Evolutionary conservation across 2,329 filamentous ascomycete species (phyloP), one percentile per base, ranked within the genome.

Genomic region (Xylariaceae sp.): DNA sequence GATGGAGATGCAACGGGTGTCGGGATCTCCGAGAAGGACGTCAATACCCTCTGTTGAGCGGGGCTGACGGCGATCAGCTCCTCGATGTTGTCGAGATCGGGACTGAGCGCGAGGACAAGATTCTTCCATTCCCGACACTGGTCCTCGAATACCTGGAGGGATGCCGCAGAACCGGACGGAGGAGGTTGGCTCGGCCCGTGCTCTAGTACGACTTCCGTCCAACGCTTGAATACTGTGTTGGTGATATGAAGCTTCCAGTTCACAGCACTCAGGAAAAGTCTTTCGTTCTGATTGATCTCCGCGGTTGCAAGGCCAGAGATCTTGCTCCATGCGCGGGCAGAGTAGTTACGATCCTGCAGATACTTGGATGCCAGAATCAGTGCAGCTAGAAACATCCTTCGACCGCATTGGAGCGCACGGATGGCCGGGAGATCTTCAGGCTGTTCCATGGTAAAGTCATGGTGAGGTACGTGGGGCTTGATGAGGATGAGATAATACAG

Each of bases 341-440:
- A 97, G 66, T 94, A 98, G 67, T 97, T 98, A 52, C 90, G 83
- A 61, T 98, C 92, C 65, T 98, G 92, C 32, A 98, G 71, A 61
- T 97, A 98, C 69, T 98, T 98, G 24, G 92, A 97, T 2, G 92
- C 92, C 40, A 98, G 73, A 50, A 98, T 97, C 45, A 98, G 73
- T 33, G 90, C 89, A 9, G 92, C 83, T 38, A 98, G 75, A 61
- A 98, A 97, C 90, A 97, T 97, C 56, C 92, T 88, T 46, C 92
- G 85, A 39, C 92, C 92, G 64, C 92, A 97, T 65, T 95, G 89
- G 57, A 98, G 77, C 28, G 88, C 87, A 46, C 88, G 84, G 55
- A 76, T 77, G 38, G 79, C 76, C 44, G 83, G 77, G 43, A 75
- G 74, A 54, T 90, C 84, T 48, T 83, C 74, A 18, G 78, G 73